Evolutionary conservation across 1,284 basidiomycete species (phyloP).

Genomic region (Waitea zeae): DNA sequence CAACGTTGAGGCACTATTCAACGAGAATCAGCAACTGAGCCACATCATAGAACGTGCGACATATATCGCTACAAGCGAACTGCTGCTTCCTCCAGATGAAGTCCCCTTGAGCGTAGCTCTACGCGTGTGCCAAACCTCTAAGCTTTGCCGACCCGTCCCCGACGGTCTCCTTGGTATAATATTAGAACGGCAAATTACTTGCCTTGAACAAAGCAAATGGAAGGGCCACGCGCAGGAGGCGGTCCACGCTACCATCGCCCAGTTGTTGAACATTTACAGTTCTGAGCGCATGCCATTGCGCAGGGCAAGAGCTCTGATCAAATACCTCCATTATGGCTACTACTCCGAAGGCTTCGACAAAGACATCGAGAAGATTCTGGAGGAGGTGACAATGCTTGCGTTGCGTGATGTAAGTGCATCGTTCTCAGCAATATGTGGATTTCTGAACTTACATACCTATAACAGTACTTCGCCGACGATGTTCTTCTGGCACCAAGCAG

Average conservation of each 20-base stretch:
- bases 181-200: slow-evolving; percentile 39
- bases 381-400: too few species aligned
- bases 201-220: slow-evolving; percentile 32
- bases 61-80: slow-evolving; percentile 44
- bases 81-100: slow-evolving; percentile 27
- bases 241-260: slow-evolving; percentile 21
- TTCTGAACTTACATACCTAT: too few species aligned
- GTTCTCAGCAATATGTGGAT: too few species aligned
- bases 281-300: not conserved
- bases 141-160: not conserved
- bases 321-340: too few species aligned
- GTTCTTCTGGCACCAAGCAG: too few species aligned
- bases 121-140: not conserved
- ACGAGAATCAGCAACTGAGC: slow-evolving; percentile 31
- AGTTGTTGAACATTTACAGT: not conserved
- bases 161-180: slow-evolving; percentile 27
- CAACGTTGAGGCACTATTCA: slow-evolving; percentile 17
- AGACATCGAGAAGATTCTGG: too few species aligned
- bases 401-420: too few species aligned
- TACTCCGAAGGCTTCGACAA: too few species aligned
- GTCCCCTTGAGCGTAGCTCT: slow-evolving; percentile 23
- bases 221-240: slow-evolving; percentile 31
- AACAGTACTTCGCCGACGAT: too few species aligned
- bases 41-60: slow-evolving; percentile 46
- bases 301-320: too few species aligned